Percentiles rank a stretch among this genome's conserved stretches.
Evolutionary conservation across 2,329 filamentous ascomycete species (phyloP).

Genomic region (Sarocladium oryzae): DNA sequence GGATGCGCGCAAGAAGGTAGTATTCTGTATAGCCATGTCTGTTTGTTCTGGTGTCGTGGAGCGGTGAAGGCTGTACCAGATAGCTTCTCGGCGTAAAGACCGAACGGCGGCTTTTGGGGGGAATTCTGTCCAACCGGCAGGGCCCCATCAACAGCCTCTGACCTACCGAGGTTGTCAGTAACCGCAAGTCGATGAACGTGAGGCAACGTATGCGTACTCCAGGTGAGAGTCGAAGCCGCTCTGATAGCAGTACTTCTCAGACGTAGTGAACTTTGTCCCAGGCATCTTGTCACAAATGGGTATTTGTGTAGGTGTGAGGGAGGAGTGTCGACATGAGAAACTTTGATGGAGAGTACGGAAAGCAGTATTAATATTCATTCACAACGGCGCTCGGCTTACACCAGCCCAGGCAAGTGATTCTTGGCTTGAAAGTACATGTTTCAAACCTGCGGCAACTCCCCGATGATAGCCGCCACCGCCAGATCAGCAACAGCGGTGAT

Average conservation of each 20-base stretch:
- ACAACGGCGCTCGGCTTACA: too few relatives aligned
- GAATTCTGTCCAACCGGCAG: constrained; percentile 73
- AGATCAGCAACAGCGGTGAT: too few relatives aligned
- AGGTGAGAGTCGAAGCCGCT: constrained; percentile 73
- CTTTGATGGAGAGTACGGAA: too few relatives aligned
- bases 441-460: too few relatives aligned
- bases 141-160: constrained; percentile 69
- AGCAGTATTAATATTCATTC: too few relatives aligned
- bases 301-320: neutral
- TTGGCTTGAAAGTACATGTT: too few relatives aligned
- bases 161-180: constrained; percentile 37
- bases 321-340: too few relatives aligned
- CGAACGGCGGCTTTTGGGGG: constrained; percentile 71
- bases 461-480: too few relatives aligned
- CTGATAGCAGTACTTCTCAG: constrained; percentile 64
- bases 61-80: constrained; percentile 68
- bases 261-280: constrained; percentile 39
- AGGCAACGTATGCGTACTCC: constrained; percentile 49
- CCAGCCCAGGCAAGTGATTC: too few relatives aligned
- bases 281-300: constrained; percentile 31
- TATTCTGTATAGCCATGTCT: constrained; percentile 68
- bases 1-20: constrained; percentile 57
- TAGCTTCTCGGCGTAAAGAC: constrained; percentile 76
- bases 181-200: neutral
- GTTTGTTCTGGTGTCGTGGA: constrained; percentile 61